Evolutionary conservation across 108 stramenopile species (phyloP).

Genomic region (Halocafeteria seosinensis): DNA sequence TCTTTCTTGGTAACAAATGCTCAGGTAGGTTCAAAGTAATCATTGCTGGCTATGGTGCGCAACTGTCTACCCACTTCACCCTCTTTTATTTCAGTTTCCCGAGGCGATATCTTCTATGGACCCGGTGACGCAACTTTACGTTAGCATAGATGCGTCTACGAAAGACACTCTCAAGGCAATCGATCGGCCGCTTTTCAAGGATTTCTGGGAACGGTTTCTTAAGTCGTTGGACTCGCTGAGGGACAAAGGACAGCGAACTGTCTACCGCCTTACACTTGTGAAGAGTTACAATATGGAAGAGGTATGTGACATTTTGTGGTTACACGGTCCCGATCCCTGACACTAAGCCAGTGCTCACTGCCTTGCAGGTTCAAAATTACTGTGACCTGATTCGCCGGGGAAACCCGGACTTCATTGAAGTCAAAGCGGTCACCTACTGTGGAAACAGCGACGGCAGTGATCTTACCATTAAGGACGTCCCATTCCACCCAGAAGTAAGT

Average conservation of each 20-base stretch:
- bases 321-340: too few species aligned
- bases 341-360: too few species aligned
- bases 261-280: conserved; percentile 79
- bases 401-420: conserved; percentile 65
- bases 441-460: conserved; percentile 81
- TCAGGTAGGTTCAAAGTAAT: too few species aligned
- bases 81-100: conserved; percentile 91
- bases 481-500: conserved; percentile 89
- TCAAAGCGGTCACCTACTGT: conserved; percentile 91
- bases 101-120: conserved; percentile 56
- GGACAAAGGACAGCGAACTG: conserved; percentile 72
- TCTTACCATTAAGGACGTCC: conserved; percentile 80
- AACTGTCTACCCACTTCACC: too few species aligned
- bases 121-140: conserved; percentile 83
- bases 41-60: too few species aligned
- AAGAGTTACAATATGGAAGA: conserved; percentile 81
- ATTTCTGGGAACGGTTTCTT: conserved; percentile 80
- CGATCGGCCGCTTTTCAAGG: conserved; percentile 68
- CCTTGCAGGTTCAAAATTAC: conserved; percentile 67
- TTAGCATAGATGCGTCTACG: conserved; percentile 76
- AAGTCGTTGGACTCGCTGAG: conserved; percentile 49
- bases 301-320: too few species aligned
- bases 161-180: conserved; percentile 67
- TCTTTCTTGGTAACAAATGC: conserved; percentile 87
- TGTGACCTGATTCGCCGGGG: conserved; percentile 69